Conservation (phyloP, 768 basidiomycete species). For the Kondoa malvinella region DNA sequence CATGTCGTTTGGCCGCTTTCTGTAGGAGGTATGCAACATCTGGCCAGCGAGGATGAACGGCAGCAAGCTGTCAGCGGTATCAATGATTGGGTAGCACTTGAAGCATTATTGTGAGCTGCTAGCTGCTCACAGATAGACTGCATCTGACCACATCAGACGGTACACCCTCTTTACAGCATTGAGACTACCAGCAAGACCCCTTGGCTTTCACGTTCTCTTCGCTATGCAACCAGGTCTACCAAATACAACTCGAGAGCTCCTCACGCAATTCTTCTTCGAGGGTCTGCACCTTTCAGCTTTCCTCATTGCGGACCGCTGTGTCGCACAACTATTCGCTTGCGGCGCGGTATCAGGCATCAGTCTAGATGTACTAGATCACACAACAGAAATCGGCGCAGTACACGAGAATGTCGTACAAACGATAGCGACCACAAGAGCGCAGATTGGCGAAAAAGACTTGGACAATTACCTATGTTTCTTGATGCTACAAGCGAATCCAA, state of each 20-base stretch:
- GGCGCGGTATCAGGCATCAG: conserved; percentile 56
- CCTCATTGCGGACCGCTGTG: conserved; percentile 60
- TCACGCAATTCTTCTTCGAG: conserved; percentile 76
- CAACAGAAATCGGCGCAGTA: conserved; percentile 60
- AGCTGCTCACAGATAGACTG: background rate
- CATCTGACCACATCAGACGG: conserved; percentile 44
- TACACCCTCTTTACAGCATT: conserved; percentile 59
- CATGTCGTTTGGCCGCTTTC: conserved; percentile 62
- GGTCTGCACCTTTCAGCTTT: conserved; percentile 77
- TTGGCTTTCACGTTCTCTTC: conserved; percentile 70
- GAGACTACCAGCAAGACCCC: conserved; percentile 60
- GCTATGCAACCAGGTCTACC: conserved; percentile 51
- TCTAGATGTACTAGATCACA: conserved; percentile 54
- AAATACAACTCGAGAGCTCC: conserved; percentile 49
- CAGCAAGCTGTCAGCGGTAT: conserved; percentile 28
- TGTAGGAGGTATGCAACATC: background rate
- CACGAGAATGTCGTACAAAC: conserved; percentile 53
- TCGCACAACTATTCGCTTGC: conserved; percentile 65
- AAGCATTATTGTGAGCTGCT: conserved; percentile 64
- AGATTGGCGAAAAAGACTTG: conserved; percentile 54
- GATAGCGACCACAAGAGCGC: conserved; percentile 41
- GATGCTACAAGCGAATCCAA: conserved; percentile 46
- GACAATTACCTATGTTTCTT: conserved; percentile 58
- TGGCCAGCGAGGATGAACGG: background rate
- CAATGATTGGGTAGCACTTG: conserved; percentile 64